These are phyloP conservation scores for Alternaria rosae DNA, from an alignment of 2,329 filamentous ascomycete genomes.

Conservation along the genomic window DNA sequence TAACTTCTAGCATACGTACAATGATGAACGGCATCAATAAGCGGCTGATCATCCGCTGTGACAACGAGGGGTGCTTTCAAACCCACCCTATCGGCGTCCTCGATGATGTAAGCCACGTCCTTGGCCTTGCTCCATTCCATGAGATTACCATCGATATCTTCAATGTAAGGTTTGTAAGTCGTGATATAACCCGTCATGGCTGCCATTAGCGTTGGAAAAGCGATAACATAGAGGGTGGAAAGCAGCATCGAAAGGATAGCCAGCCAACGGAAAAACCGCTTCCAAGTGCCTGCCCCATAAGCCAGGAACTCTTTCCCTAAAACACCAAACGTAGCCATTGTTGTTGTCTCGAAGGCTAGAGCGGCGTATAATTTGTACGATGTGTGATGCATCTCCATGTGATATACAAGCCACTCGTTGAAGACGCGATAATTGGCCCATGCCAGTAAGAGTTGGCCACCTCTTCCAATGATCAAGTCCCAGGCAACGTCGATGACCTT, in stretches of 20 bases:
- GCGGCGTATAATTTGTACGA: slow-evolving; percentile 41
- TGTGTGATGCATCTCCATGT: slow-evolving; percentile 45
- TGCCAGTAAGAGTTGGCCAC: slow-evolving; percentile 43
- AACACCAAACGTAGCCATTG: slow-evolving; percentile 41
- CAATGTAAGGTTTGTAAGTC: slow-evolving; percentile 37
- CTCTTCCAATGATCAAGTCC: slow-evolving; percentile 49
- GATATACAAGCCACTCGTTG: slow-evolving; percentile 46
- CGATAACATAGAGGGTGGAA: slow-evolving; percentile 43
- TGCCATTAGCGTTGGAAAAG: slow-evolving; percentile 48
- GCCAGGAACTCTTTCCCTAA: slow-evolving; percentile 39
- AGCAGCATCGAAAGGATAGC: slow-evolving; percentile 41
- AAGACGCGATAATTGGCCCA: slow-evolving; percentile 49
- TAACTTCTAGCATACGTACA: slow-evolving; percentile 21
- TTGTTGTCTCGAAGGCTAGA: slow-evolving; percentile 40
- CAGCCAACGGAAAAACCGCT: slow-evolving; percentile 44
- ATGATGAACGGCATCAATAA: slow-evolving; percentile 11
- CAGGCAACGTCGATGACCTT: slow-evolving; percentile 50
- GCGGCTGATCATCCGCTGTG: slow-evolving; percentile 17
- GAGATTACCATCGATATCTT: slow-evolving; percentile 34
- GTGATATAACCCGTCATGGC: slow-evolving; percentile 53
- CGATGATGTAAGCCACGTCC: slow-evolving; percentile 23
- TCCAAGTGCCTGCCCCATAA: slow-evolving; percentile 32
- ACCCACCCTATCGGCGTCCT: slow-evolving; percentile 28
- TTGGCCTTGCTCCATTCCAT: slow-evolving; percentile 31
- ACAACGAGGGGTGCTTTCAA: slow-evolving; percentile 24